Conservation (phyloP, 1,284 basidiomycete genomes). For the Coniferiporia sulphurascens region DNA sequence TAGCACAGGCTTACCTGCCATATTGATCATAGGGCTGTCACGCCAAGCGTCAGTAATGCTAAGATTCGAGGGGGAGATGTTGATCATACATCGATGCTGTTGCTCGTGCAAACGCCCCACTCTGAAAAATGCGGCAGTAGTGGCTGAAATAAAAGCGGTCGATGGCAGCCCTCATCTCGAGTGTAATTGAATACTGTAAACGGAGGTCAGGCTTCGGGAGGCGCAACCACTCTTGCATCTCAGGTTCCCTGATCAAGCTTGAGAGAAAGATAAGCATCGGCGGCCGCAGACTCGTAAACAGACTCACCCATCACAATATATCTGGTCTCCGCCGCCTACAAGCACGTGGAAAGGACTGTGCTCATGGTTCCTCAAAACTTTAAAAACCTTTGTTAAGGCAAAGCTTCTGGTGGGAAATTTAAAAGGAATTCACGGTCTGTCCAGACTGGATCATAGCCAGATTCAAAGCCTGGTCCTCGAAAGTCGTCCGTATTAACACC, state of each 20-base stretch:
- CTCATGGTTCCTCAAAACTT: conserved; percentile 71
- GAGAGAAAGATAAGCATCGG: neutral
- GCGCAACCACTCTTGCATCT: conserved; percentile 81
- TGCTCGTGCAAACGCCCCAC: conserved; percentile 88
- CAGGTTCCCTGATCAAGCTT: conserved; percentile 68
- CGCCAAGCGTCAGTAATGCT: conserved; percentile 3
- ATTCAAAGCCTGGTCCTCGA: conserved; percentile 66
- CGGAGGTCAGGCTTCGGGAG: conserved; percentile 61
- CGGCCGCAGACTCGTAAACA: conserved; percentile 8
- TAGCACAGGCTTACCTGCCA: conserved; percentile 41
- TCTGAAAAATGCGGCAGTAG: conserved; percentile 83
- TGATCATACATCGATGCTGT: conserved; percentile 82
- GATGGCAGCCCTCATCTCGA: conserved; percentile 74
- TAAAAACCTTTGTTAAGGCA: neutral
- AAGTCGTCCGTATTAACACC: conserved; percentile 79
- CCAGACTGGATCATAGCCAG: conserved; percentile 90
- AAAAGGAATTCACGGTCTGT: conserved; percentile 45
- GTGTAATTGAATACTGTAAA: conserved; percentile 57
- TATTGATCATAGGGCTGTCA: conserved; percentile 57
- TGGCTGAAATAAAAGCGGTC: conserved; percentile 90
- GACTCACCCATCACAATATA: conserved; percentile 71
- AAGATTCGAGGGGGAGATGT: neutral
- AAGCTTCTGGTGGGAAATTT: neutral
- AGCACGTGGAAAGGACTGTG: conserved; percentile 81
- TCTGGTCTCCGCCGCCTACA: conserved; percentile 82